A percentile compares a stretch with the other conserved stretches of the same genome.
Conservation (phyloP, 805 yeast species). For the Yarrowia osloensis region DNA sequence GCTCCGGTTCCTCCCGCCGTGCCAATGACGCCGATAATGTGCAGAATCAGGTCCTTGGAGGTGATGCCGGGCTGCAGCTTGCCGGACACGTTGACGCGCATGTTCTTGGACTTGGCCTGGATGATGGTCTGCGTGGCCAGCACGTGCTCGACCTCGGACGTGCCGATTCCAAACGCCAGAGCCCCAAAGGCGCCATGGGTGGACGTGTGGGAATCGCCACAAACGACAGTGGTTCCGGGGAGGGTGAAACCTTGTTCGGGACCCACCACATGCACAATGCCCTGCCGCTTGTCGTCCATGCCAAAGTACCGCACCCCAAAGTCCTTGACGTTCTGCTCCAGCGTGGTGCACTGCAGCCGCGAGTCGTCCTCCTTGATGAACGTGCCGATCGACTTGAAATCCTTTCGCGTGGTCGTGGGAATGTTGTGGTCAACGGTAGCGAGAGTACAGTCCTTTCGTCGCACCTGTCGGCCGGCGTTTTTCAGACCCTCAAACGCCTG, state of each 20-base stretch:
- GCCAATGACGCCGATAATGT: constrained; percentile 94
- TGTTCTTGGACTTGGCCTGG: constrained; percentile 93
- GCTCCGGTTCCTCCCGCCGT: constrained; percentile 99
- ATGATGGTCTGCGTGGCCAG: constrained; percentile 92
- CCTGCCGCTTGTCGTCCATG: constrained; percentile 92
- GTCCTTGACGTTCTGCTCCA: constrained; percentile 88
- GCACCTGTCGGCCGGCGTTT: constrained; percentile 82
- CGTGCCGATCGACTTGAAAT: constrained; percentile 68
- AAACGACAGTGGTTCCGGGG: constrained; percentile 98
- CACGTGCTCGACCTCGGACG: constrained; percentile 98
- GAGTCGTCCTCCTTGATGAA: constrained; percentile 92
- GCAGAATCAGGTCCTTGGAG: constrained; percentile 91
- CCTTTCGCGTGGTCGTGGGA: constrained; percentile 86
- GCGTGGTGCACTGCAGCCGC: constrained; percentile 84
- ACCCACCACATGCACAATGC: constrained; percentile 97
- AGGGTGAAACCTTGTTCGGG: constrained; percentile 99
- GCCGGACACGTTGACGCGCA: constrained; percentile 87
- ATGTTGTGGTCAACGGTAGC: constrained; percentile 97
- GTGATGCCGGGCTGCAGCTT: constrained; percentile 86
- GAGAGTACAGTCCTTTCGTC: constrained; percentile 88
- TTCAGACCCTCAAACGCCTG: constrained; percentile 97
- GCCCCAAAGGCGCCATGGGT: constrained; percentile 99
- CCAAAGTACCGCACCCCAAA: constrained; percentile 92
- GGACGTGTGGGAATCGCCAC: constrained; percentile 98
- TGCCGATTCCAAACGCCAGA: constrained; percentile 97